These are phyloP conservation scores for Camelina laxa DNA, from an alignment of 345 rosid species.

Conservation along the genomic window DNA sequence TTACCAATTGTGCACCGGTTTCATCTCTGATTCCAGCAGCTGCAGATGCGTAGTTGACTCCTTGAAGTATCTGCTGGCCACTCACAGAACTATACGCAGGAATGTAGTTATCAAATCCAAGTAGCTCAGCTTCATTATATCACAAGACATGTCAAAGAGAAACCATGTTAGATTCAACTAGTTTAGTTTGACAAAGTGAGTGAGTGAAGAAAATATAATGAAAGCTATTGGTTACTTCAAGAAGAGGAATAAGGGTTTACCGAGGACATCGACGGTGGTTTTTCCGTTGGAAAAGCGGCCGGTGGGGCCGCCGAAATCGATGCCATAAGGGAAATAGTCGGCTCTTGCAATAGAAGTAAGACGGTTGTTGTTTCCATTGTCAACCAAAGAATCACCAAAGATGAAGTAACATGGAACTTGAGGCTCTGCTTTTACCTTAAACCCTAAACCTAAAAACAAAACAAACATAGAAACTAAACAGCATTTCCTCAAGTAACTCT, in stretches of 20 bases:
- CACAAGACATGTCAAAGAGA: not conserved
- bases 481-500: slow-evolving; percentile 44
- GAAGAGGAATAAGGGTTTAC: slow-evolving; percentile 45
- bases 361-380: slow-evolving; percentile 82
- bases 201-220: not conserved
- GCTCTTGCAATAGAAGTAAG: slow-evolving; percentile 74
- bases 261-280: slow-evolving; percentile 76
- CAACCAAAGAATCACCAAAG: slow-evolving; percentile 95
- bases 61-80: slow-evolving; percentile 60
- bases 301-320: slow-evolving; percentile 76
- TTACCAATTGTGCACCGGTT: slow-evolving; percentile 81
- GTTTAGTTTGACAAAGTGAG: slow-evolving; percentile 15
- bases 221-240: not conserved
- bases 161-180: slow-evolving; percentile 16
- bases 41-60: slow-evolving; percentile 86
- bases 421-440: slow-evolving; percentile 49
- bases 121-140: slow-evolving; percentile 53
- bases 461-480: slow-evolving; percentile 34
- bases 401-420: slow-evolving; percentile 84
- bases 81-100: slow-evolving; percentile 60
- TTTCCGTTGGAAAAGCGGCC: slow-evolving; percentile 82
- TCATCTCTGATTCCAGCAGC: slow-evolving; percentile 90
- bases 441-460: slow-evolving; percentile 27
- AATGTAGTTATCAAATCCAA: slow-evolving; percentile 67
- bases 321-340: slow-evolving; percentile 80